Base-by-base conservation (phyloP, 495 filamentous ascomycete genomes). In the Aspergillus sclerotioniger region DNA sequence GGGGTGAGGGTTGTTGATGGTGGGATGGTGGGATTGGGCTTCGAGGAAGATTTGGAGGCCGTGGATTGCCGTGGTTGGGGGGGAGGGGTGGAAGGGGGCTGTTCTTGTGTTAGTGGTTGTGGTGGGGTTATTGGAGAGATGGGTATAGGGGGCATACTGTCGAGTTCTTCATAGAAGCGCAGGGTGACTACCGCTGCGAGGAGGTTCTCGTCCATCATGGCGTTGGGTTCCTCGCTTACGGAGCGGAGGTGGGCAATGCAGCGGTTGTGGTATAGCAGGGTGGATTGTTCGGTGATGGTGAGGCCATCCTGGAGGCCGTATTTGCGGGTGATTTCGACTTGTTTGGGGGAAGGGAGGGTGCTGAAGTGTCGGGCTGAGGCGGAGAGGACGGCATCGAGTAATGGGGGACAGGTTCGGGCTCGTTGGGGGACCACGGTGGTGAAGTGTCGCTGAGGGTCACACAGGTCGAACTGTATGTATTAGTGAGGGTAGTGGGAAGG, bases 171-270 rank as follows among this genome's bases (percentile, higher is more conserved):
- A 25, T 64, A 64, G 32, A 66, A 66, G 12, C 63, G 51, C 1
- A 63, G 47, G 13, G 60, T 48, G 8, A 66, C 63, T 5, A 60
- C 61, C 12, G 63, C 58, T 8, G 61, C 55, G 12, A 66, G 51
- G 16, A 66, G 51, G 51, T 63, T 66, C 54, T 64, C 63, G 48
- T 66, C 70, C 54, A 67, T 63, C n/a, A 71, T 56, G 10, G 64
- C 59, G 29, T 60, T 53, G 10, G 61, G 51, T 39, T 71, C 63
- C 33, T 62, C 53, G 20, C 60, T 57, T 25, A 65, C 50, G 33
- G 60, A 51, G 15, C 69, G 48, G 10, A 74, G 58, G 37, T 64
- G 57, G 3, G 57, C 43, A 19, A 64, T 64, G 29, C 44, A 61
- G 52, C 58, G 53, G 21, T 53, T 62, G 20, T 71, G 68, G 46